Evolutionary conservation across 768 basidiomycete genomes (phyloP), one percentile per base, ranked within the genome.

Genomic region (Tephrocybe sp.): DNA sequence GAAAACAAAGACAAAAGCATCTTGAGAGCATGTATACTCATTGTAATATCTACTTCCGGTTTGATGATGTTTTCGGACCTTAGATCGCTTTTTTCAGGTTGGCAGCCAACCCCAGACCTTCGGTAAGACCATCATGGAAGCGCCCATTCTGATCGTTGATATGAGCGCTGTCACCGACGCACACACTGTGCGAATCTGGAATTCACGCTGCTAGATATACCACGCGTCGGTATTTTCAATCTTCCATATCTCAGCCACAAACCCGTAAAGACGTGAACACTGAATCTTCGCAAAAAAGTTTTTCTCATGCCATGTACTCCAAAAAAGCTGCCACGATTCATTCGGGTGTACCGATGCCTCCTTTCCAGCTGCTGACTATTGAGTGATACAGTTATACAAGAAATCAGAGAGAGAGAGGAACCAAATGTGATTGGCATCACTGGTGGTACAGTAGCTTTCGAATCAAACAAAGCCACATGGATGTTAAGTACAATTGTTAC

Each of bases 1-100:
- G 54, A 65, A 57, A 41, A 53, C 44, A 21, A 73, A 69, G 61
- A 6, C 61, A 26, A 77, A 77, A 59, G 53, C 53, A 16, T 57
- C 60, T 31, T 74, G 56, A 68, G 28, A n/a, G n/a, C n/a, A n/a
- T n/a, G n/a, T n/a, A n/a, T n/a, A n/a, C n/a, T n/a, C n/a, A n/a
- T n/a, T n/a, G n/a, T n/a, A n/a, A n/a, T n/a, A n/a, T n/a, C n/a
- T n/a, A n/a, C n/a, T n/a, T n/a, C n/a, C n/a, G n/a, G n/a, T n/a
- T n/a, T n/a, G n/a, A n/a, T n/a, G n/a, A n/a, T n/a, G n/a, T n/a
- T n/a, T n/a, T n/a, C n/a, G n/a, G n/a, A n/a, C n/a, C n/a, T n/a
- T n/a, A n/a, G n/a, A n/a, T n/a, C n/a, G n/a, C n/a, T n/a, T n/a
- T n/a, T n/a, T n/a, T n/a, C n/a, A n/a, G n/a, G n/a, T n/a, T n/a